Evolutionary conservation across 2,329 filamentous ascomycete species (phyloP).

Genomic region (Ascosphaera pollenicola): DNA sequence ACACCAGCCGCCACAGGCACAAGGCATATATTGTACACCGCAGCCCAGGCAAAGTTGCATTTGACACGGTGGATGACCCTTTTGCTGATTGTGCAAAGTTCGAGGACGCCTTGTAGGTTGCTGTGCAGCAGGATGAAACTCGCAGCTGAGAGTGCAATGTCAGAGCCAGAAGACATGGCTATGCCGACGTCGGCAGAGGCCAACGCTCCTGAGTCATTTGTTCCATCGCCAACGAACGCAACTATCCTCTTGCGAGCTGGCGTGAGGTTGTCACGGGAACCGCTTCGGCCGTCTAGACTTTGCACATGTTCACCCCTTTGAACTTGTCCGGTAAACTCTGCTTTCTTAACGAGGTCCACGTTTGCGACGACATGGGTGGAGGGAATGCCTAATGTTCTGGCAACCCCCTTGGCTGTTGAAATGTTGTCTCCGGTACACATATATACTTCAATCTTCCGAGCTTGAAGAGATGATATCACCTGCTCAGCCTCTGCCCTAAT

Average conservation of each 20-base stretch:
- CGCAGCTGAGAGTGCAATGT: slow-evolving; percentile 62
- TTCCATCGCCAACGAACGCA: slow-evolving; percentile 70
- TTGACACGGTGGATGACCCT: slow-evolving; percentile 57
- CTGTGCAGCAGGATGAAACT: slow-evolving; percentile 62
- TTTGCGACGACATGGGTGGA: slow-evolving; percentile 58
- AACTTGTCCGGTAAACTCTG: slow-evolving; percentile 18
- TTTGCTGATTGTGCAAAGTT: slow-evolving; percentile 47
- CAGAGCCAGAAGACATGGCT: slow-evolving; percentile 57
- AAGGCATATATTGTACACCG: slow-evolving; percentile 58
- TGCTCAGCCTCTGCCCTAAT: slow-evolving; percentile 48
- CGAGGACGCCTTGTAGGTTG: slow-evolving; percentile 45
- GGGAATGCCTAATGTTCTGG: slow-evolving; percentile 51
- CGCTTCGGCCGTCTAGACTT: not conserved
- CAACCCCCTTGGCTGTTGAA: slow-evolving; percentile 66
- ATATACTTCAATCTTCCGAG: slow-evolving; percentile 52
- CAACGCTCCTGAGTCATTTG: slow-evolving; percentile 68
- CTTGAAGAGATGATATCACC: slow-evolving; percentile 42
- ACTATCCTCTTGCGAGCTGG: slow-evolving; percentile 30
- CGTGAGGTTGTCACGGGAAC: too few species aligned
- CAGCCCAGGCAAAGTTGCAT: slow-evolving; percentile 71
- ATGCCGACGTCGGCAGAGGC: slow-evolving; percentile 66
- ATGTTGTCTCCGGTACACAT: slow-evolving; percentile 85
- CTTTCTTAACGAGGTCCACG: slow-evolving; percentile 65
- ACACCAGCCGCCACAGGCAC: slow-evolving; percentile 65
- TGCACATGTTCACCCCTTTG: slow-evolving; percentile 31